Evolutionary conservation across 306 rosid genomes (phyloP).

Genomic region (Rosa multiflora): DNA sequence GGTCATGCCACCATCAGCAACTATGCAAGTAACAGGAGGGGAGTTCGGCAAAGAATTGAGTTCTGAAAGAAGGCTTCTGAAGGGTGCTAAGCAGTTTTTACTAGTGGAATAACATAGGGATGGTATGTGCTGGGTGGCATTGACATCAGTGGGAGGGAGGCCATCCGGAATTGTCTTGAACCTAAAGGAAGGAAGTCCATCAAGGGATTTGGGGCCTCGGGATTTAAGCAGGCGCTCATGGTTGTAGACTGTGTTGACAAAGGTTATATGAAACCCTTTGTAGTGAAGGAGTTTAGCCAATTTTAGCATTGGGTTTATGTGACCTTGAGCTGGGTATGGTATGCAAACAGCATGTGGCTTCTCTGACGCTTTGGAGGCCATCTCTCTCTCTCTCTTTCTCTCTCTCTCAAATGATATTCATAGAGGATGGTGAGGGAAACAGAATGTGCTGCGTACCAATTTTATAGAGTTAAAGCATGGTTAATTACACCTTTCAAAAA

Average conservation of each 20-base stretch:
- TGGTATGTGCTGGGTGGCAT: slow-evolving; percentile 22
- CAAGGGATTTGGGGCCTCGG: slow-evolving; percentile 19
- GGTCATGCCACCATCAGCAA: slow-evolving; percentile 35
- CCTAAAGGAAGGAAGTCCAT: slow-evolving; percentile 21
- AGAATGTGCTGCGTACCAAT: no score
- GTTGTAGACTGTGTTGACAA: slow-evolving; percentile 35
- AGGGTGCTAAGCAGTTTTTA: slow-evolving; percentile 10
- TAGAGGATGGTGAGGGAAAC: no score
- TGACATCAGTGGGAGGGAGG: slow-evolving; percentile 17
- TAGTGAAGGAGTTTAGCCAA: slow-evolving; percentile 32
- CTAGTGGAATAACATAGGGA: neutral
- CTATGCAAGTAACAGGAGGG: slow-evolving; percentile 31
- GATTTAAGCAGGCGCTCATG: slow-evolving; percentile 28
- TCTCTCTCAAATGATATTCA: no score
- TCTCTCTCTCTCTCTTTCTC: neutral
- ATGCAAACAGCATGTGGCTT: slow-evolving; percentile 23
- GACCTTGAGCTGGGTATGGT: slow-evolving; percentile 36
- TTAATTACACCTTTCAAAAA: no score
- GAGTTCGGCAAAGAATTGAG: slow-evolving; percentile 16
- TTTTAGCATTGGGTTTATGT: slow-evolving; percentile 34
- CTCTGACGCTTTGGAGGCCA: neutral
- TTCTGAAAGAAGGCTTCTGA: slow-evolving; percentile 18
- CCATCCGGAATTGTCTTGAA: slow-evolving; percentile 33
- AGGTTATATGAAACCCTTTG: slow-evolving; percentile 28
- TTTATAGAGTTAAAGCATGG: no score